phyloP scores from a whole-genome alignment of 805 yeast genomes.

The Pichia nanzhaoensis region DNA sequence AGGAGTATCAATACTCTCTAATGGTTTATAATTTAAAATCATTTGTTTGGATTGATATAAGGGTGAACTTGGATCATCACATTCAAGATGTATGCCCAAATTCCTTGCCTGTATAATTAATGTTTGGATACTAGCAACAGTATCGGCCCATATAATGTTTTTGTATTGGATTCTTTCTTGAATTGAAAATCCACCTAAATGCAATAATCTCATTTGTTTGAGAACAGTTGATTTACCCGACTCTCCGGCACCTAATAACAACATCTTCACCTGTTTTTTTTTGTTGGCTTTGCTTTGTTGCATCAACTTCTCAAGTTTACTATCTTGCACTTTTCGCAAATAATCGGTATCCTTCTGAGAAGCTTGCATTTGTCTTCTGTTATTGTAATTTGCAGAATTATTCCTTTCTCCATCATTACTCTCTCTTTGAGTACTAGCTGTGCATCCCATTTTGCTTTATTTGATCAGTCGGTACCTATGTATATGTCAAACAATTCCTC shows the following conservation, averaged over 20 bases:
- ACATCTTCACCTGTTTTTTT: slow-evolving; percentile 57
- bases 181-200: slow-evolving; percentile 75
- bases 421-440: slow-evolving; percentile 41
- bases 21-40: slow-evolving; percentile 49
- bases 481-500: too few species aligned
- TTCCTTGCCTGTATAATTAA: slow-evolving; percentile 70
- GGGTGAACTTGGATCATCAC: slow-evolving; percentile 49
- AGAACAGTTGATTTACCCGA: slow-evolving; percentile 90
- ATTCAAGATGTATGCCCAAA: slow-evolving; percentile 55
- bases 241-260: slow-evolving; percentile 91
- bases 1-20: slow-evolving; percentile 56
- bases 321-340: slow-evolving; percentile 29
- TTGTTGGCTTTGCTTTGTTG: slow-evolving; percentile 45
- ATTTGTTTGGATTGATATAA: slow-evolving; percentile 43
- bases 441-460: slow-evolving; percentile 51
- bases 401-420: neutral
- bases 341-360: slow-evolving; percentile 18
- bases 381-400: neutral
- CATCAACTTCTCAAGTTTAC: slow-evolving; percentile 49
- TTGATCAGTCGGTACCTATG: too few species aligned
- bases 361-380: neutral
- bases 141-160: slow-evolving; percentile 90
- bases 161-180: slow-evolving; percentile 76
- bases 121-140: slow-evolving; percentile 75
- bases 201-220: slow-evolving; percentile 80